Percentiles rank a stretch among this genome's conserved stretches.
These are phyloP conservation scores for Fraxinus cuspidata DNA, from an alignment of 257 asterid species.

Conservation along the genomic window DNA sequence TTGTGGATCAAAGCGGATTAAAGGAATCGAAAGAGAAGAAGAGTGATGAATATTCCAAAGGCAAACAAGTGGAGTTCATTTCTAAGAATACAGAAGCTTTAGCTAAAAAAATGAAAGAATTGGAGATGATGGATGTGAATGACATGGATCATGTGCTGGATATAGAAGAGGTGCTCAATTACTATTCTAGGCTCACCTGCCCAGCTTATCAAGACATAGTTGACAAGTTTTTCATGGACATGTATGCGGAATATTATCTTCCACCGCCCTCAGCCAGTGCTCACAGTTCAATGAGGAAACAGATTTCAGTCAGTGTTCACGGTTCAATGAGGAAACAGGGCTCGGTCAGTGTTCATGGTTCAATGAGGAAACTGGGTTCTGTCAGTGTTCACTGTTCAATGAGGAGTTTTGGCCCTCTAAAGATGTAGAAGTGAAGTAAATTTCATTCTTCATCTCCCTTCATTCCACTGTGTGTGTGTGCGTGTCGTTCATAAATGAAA, in stretches of 20 bases:
- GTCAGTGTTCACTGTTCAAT: conserved; percentile 41
- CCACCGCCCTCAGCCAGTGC: conserved; percentile 40
- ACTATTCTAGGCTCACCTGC: conserved; percentile 66
- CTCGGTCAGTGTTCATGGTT: conserved; percentile 36
- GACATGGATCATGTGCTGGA: conserved; percentile 72
- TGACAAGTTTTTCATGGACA: conserved; percentile 62
- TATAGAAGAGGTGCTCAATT: conserved; percentile 75
- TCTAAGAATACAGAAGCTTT: conserved; percentile 36
- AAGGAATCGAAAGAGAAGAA: conserved; percentile 39
- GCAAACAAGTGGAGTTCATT: conserved; percentile 28
- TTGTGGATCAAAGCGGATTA: conserved; percentile 28
- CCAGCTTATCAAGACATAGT: conserved; percentile 65
- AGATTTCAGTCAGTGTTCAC: conserved; percentile 33
- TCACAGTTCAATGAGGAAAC: conserved; percentile 51
- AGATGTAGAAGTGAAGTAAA: conserved; percentile 36
- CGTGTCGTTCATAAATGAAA: background rate
- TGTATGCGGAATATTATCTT: conserved; percentile 38
- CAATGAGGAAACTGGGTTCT: conserved; percentile 46
- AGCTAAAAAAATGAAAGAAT: conserved; percentile 59
- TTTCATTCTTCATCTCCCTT: conserved; percentile 5
- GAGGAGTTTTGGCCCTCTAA: conserved; percentile 71
- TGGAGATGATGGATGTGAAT: conserved; percentile 69
- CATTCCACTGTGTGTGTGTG: conserved; percentile 7
- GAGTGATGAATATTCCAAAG: conserved; percentile 18
- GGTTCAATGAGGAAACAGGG: conserved; percentile 46